phyloP scores from a whole-genome alignment of 2,329 filamentous ascomycete species.

The Chaetothyriales sp. region DNA sequence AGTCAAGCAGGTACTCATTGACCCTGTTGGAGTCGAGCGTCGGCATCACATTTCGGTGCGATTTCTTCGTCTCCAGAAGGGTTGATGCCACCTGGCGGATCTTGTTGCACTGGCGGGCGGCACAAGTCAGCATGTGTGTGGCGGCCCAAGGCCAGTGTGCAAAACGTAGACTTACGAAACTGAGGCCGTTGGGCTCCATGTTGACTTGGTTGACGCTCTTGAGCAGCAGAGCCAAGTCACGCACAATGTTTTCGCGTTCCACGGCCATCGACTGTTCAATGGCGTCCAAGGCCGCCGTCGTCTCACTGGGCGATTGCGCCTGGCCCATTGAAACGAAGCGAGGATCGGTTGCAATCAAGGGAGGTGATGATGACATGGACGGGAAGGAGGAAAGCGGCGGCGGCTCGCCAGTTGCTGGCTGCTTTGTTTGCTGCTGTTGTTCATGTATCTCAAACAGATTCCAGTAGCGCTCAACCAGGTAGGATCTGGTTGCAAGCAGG shows the following conservation, averaged over 20 bases:
- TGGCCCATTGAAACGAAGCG: background rate
- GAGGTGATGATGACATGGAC: slow-evolving; percentile 15
- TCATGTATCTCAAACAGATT: slow-evolving; percentile 56
- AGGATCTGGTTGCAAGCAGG: slow-evolving; percentile 66
- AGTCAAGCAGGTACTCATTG: slow-evolving; percentile 55
- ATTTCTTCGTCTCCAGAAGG: slow-evolving; percentile 50
- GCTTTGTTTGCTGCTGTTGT: slow-evolving; percentile 18
- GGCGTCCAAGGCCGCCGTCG: slow-evolving; percentile 20
- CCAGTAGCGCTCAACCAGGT: slow-evolving; percentile 77
- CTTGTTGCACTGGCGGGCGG: slow-evolving; percentile 62
- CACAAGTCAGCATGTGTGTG: slow-evolving; percentile 8
- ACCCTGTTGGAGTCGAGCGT: slow-evolving; percentile 40
- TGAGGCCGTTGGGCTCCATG: slow-evolving; percentile 59
- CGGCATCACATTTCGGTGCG: slow-evolving; percentile 37
- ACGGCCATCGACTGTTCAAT: slow-evolving; percentile 44
- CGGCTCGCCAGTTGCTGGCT: slow-evolving; percentile 9
- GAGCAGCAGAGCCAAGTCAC: slow-evolving; percentile 61
- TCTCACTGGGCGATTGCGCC: slow-evolving; percentile 8
- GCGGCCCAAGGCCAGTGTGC: too few relatives aligned
- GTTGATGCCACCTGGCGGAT: slow-evolving; percentile 74
- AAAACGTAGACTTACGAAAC: slow-evolving; percentile 40
- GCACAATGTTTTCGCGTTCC: slow-evolving; percentile 70
- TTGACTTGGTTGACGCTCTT: slow-evolving; percentile 69
- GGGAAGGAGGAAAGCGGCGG: background rate
- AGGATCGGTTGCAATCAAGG: slow-evolving; percentile 9